Conservation (phyloP, 2,329 filamentous ascomycete genomes). For the Fusarium paranaense region DNA sequence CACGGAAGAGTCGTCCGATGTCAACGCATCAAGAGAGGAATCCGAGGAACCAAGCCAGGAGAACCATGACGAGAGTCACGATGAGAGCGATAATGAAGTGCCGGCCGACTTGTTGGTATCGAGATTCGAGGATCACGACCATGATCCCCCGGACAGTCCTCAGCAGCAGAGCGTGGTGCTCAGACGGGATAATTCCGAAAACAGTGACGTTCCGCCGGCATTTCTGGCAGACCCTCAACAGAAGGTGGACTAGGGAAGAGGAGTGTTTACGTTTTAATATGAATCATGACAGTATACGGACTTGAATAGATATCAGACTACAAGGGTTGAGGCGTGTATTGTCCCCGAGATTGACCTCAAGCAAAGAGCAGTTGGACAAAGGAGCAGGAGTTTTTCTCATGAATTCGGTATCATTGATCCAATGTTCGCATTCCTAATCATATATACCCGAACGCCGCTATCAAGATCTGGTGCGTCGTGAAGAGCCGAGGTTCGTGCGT, state of each 20-base stretch:
- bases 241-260: slow-evolving; percentile 23
- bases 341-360: background rate
- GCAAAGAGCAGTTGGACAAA: background rate
- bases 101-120: slow-evolving; percentile 55
- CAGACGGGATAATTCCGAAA: slow-evolving; percentile 51
- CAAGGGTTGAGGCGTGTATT: background rate
- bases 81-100: slow-evolving; percentile 57
- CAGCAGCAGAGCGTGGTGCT: slow-evolving; percentile 25
- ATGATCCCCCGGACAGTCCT: slow-evolving; percentile 24
- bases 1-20: slow-evolving; percentile 3
- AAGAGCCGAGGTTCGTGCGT: slow-evolving; percentile 4
- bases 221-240: slow-evolving; percentile 60
- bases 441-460: slow-evolving; percentile 43
- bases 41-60: background rate
- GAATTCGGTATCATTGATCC: slow-evolving; percentile 36
- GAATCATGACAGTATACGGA: slow-evolving; percentile 18
- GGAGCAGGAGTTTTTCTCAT: slow-evolving; percentile 17
- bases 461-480: slow-evolving; percentile 32
- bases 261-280: slow-evolving; percentile 12
- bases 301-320: background rate
- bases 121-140: slow-evolving; percentile 43
- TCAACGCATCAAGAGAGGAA: background rate
- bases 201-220: slow-evolving; percentile 64
- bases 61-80: slow-evolving; percentile 26
- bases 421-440: slow-evolving; percentile 40